phyloP scores from a whole-genome alignment of 306 rosid genomes.

The Dalbergia cultrata region DNA sequence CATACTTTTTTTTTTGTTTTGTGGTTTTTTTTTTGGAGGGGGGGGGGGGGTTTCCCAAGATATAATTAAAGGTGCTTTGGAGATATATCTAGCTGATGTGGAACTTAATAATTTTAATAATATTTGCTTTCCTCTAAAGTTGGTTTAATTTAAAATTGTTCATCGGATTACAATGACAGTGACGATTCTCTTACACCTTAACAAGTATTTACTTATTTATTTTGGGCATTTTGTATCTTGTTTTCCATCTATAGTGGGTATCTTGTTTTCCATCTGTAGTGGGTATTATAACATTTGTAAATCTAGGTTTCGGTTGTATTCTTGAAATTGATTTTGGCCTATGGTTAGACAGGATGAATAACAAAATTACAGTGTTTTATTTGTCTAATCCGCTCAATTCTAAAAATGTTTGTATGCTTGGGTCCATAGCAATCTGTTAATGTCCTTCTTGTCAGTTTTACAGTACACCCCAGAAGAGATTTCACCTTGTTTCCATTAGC shows the following conservation, averaged over 20 bases:
- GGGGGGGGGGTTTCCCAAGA: too few relatives aligned
- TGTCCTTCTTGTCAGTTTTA: not conserved
- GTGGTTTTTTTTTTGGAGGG: too few relatives aligned
- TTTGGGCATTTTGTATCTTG: not conserved
- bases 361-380: too few relatives aligned
- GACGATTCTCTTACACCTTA: not conserved
- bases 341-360: too few relatives aligned
- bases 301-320: too few relatives aligned
- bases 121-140: not conserved
- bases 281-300: not conserved
- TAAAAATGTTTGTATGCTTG: not conserved
- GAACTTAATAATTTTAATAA: not conserved
- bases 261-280: not conserved
- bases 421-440: not conserved
- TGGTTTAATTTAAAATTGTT: not conserved
- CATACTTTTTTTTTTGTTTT: too few relatives aligned
- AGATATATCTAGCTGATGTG: too few relatives aligned
- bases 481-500: too few relatives aligned
- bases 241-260: not conserved
- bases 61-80: too few relatives aligned
- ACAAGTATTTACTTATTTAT: not conserved
- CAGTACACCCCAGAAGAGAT: not conserved
- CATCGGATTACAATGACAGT: not conserved
- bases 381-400: too few relatives aligned
- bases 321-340: too few relatives aligned